Conservation (phyloP, 768 basidiomycete genomes). For the Boletus rubescentipes region DNA sequence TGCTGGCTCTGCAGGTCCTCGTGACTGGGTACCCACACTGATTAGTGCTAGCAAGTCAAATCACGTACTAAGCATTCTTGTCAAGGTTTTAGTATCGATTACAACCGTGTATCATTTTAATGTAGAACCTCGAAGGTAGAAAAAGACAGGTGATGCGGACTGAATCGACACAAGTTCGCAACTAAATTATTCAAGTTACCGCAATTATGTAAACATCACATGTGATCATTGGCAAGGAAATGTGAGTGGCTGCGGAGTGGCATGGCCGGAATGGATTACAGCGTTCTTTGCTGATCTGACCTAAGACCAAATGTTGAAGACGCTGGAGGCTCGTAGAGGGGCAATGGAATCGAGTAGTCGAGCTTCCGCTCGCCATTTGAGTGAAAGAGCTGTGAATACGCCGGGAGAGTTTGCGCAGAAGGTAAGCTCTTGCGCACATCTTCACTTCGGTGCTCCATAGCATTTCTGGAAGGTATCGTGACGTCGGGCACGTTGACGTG, state of each 20-base stretch:
- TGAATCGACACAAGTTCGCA: conserved; percentile 13
- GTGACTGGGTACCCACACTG: not conserved
- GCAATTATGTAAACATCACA: not conserved
- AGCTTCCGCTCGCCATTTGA: conserved; percentile 70
- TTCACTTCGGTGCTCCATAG: conserved; percentile 1
- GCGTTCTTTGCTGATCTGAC: conserved; percentile 7
- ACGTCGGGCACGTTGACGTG: conserved; percentile 46
- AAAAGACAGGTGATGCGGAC: conserved; percentile 9
- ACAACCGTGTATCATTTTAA: not conserved
- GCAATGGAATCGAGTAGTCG: conserved; percentile 62
- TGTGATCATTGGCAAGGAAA: not conserved
- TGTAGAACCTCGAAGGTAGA: not conserved
- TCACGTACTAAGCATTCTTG: not conserved
- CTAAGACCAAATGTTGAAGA: conserved; percentile 1
- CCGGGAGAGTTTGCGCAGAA: conserved; percentile 48
- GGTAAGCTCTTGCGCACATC: conserved; percentile 16
- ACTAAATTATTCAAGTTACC: not conserved
- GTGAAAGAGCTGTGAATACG: conserved; percentile 79
- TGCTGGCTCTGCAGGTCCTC: not conserved
- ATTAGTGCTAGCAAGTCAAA: no score
- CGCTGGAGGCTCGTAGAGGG: conserved; percentile 55
- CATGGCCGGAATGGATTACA: not conserved
- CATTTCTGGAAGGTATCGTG: not conserved
- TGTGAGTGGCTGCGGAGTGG: not conserved
- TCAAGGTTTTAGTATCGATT: not conserved